Evolutionary conservation across 805 yeast species (phyloP), one percentile per base, ranked within the genome.

Genomic region (Wickerhamiella nectarea): DNA sequence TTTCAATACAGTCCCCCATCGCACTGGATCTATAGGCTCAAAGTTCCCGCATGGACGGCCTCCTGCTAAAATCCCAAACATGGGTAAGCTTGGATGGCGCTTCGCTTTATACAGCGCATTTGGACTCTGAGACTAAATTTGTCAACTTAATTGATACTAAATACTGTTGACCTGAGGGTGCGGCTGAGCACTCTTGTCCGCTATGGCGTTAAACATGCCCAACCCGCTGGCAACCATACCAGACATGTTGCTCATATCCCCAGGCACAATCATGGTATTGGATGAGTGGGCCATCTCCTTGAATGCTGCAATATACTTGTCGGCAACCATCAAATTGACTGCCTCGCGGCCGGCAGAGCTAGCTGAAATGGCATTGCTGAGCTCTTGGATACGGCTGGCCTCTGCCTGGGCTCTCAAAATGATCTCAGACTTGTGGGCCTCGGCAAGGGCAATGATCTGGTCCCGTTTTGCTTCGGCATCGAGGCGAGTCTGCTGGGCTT

Each of bases 1-100:
- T 42, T 71, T 70, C 21, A 82, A 73, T 28, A 64, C 69, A 38
- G 81, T 68, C 3, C 80, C 78, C 55, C 74, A 83, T 53, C 82
- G 80, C 47, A 72, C 69, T 7, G 70, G 65, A 31, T 78, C 89
- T 5, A 85, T 75, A 52, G 81, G 93, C 45, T 69, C 61, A 10
- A 64, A 39, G 38, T 59, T 56, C 4, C 62, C 64, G 4, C 64
- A 65, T 34, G 82, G 81, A 48, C 85, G 67, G 22, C 87, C 86
- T 4, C 85, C 78, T 58, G 85, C 78, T 38, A 79, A 74, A 18
- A 80, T 78, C 14, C 85, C 89, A 62, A 80, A 80, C 85, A 80
- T 78, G 31, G n/a, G 31, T 28, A 28, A 28, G 31, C 31, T n/a
- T 11, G 31, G 6, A 15, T 11, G 28, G 12, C n/a, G 28, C 28